phyloP scores from a whole-genome alignment of 2,329 filamentous ascomycete species.

The Venturia carpophila region DNA sequence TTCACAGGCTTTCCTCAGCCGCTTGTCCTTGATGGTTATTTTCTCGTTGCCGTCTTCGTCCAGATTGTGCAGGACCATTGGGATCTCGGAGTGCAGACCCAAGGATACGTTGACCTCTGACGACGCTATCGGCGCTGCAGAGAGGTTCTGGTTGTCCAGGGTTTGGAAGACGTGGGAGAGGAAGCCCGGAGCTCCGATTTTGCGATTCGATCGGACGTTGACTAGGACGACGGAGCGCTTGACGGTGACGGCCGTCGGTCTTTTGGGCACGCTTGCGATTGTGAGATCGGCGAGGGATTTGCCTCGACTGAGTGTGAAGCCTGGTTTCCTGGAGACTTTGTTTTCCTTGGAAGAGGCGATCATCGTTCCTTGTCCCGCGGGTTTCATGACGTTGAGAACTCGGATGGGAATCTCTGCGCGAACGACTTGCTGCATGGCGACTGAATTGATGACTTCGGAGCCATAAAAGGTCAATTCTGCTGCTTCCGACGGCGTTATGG shows the following conservation, averaged over 20 bases:
- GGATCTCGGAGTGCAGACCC: neutral
- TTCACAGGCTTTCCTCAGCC: neutral
- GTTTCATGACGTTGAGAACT: conserved; percentile 9
- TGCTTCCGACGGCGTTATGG: conserved; percentile 5
- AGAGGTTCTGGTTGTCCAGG: conserved; percentile 1
- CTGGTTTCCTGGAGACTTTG: neutral
- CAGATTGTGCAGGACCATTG: neutral
- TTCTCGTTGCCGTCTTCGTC: neutral
- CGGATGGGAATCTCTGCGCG: conserved; percentile 9
- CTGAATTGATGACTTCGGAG: conserved; percentile 2
- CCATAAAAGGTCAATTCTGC: conserved; percentile 14
- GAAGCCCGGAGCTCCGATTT: neutral
- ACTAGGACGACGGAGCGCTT: neutral
- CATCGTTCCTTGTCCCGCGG: neutral
- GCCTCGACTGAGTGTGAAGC: conserved; percentile 18
- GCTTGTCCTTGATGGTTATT: neutral
- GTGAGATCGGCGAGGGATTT: conserved; percentile 20
- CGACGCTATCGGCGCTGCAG: neutral
- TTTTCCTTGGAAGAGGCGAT: neutral
- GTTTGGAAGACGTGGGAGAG: neutral
- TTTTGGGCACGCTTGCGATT: conserved; percentile 17
- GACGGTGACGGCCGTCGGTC: conserved; percentile 1
- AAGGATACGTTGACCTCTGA: neutral
- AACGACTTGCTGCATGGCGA: conserved; percentile 12
- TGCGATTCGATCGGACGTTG: conserved; percentile 3